Conservation (phyloP, 805 yeast genomes). For the Starmerella bombicola region DNA sequence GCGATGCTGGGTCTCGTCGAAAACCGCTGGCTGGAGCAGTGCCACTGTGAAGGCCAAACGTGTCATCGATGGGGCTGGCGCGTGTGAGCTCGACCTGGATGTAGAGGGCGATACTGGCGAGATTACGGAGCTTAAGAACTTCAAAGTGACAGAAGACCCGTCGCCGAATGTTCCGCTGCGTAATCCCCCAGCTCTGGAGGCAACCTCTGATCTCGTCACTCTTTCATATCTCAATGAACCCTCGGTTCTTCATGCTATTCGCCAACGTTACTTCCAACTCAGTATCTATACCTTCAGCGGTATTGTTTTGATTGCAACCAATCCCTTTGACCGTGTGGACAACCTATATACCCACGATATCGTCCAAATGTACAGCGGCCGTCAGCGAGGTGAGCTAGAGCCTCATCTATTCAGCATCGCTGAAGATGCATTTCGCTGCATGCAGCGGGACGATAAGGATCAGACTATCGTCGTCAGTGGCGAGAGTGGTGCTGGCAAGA, state of each 20-base stretch:
- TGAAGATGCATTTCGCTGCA: constrained; percentile 90
- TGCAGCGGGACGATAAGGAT: constrained; percentile 72
- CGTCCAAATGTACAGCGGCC: constrained; percentile 89
- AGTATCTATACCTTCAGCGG: constrained; percentile 94
- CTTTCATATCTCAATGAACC: constrained; percentile 91
- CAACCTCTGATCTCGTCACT: constrained; percentile 88
- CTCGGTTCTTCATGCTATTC: constrained; percentile 87
- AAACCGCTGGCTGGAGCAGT: constrained; percentile 60
- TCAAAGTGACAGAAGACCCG: constrained; percentile 32
- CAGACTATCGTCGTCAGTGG: constrained; percentile 96
- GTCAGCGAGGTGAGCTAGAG: constrained; percentile 84
- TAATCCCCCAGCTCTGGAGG: constrained; percentile 83
- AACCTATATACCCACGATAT: constrained; percentile 83
- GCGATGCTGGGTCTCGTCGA: constrained; percentile 70
- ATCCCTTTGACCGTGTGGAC: constrained; percentile 89
- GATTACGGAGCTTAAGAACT: constrained; percentile 13
- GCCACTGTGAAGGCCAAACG: constrained; percentile 39
- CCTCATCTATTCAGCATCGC: constrained; percentile 97
- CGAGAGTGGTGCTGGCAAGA: constrained; percentile 98
- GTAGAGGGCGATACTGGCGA: constrained; percentile 36
- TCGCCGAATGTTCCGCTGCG: constrained; percentile 60
- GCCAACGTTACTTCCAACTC: constrained; percentile 74
- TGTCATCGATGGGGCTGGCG: constrained; percentile 32
- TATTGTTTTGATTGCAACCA: constrained; percentile 88
- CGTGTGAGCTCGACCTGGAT: constrained; percentile 35